Base-by-base conservation (phyloP, 331 rosid genomes). In the Rosa hybrid region DNA sequence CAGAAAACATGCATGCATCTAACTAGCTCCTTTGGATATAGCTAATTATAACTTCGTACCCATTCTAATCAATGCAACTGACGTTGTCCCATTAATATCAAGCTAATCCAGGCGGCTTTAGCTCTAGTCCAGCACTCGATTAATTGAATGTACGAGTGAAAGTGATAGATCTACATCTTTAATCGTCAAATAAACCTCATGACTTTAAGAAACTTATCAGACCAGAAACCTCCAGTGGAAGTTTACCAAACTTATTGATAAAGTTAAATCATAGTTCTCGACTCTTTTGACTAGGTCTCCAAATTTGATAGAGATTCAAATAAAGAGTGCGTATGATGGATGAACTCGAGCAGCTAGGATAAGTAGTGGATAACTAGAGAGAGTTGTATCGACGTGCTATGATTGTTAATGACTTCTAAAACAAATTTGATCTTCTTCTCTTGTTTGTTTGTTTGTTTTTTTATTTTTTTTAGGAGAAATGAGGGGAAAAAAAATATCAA, bases 21-120 rank as follows among this genome's bases (percentile, higher is more conserved):
- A 30, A 30, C 34, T 0, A 30, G 34, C 7, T 21, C 4, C 12
- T 27, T 72, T 30, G 16, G 21, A 10, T 68, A 6, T 34, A 68
- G 73, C 25, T 68, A 8, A 39, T 68, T 68, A 68, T 42, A 68
- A 1, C 41, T 68, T 41, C 6, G 30, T 41, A 49, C n/a, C 14
- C 16, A 72, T 72, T 13, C 41, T 8, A 72, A 49, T 49, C 17
- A 72, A 72, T 72, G 46, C 44, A 18, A 16, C 57, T 72, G 76
- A 50, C 76, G 16, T 27, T 49, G 5, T 71, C 18, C 51, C 45
- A 30, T 30, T 30, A 30, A 45, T 17, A 6, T 57, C 63, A 27
- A 1, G 53, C 34, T 50, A 11, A 30, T 30, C 9, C 2, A 12
- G 69, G 56, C 69, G 56, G 57, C 56, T 27, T n/a, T 9, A 38